Evolutionary conservation across 148 eudicot species (phyloP), one percentile per base, ranked within the genome.

Genomic region (Nyssa sinensis): DNA sequence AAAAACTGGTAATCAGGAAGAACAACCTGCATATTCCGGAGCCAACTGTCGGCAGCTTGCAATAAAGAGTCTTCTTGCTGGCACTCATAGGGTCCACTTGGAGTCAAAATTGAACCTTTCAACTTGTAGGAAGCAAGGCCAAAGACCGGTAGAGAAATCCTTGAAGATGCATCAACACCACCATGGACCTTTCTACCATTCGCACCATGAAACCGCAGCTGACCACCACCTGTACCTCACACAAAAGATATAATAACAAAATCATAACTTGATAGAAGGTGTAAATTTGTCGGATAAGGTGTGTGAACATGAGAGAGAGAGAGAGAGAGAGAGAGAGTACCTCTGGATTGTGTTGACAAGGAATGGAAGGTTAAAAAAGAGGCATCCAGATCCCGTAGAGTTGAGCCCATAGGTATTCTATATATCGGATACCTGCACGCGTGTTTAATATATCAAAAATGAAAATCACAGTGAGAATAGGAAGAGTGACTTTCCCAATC

Each of bases 381-480:
- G 33, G 98, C 88, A 71, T 89, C 90, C 79, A 89, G 65, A 77
- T 92, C 92, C 67, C 78, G 71, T 9, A 86, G 78, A 4, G 89
- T 85, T 47, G 89, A 57, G 17, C 92, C 97, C 47, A 86, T 62
- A 11, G 97, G 97, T 83, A 92, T 88, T 75, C 92, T 81, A 75
- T 92, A 89, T 34, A 92, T 92, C 28, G 98, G 98, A 76, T 91
- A 93, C 98, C 98, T 93, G 82, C 82, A 78, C 69, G 39, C 64
- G 67, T 27, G 19, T 63, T 51, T 49, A 53, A 34, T 51, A n/a
- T 33, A 64, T 12, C 41, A 62, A 7, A 58, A 63, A 73, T 12
- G 24, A 16, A 29, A 13, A 23, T 27, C 33, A 34, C 14, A 4
- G 2, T 28, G 17, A 21, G 21, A 28, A 19, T 1, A 72, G 6